Conservation (phyloP, 2,329 filamentous ascomycete genomes). For the Claviceps quebecensis region DNA sequence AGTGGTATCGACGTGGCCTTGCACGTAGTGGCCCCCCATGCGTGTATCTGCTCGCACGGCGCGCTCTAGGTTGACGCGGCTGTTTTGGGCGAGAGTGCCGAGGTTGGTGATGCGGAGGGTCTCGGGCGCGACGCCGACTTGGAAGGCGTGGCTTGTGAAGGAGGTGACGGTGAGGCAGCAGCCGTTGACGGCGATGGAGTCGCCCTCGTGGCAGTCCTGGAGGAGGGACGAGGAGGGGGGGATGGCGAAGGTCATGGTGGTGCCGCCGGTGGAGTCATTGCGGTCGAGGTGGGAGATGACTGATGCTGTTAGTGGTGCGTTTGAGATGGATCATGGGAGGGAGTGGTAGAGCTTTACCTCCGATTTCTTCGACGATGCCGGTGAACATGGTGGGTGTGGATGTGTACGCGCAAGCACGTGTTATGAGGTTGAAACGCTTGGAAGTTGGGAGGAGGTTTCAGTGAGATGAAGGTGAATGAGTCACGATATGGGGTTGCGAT, state of each 20-base stretch:
- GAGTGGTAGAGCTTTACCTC: constrained; percentile 48
- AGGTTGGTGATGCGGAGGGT: constrained; percentile 92
- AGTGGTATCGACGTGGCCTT: constrained; percentile 89
- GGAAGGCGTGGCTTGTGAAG: constrained; percentile 49
- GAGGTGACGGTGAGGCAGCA: constrained; percentile 80
- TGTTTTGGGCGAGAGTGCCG: constrained; percentile 52
- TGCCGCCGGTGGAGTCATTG: constrained; percentile 74
- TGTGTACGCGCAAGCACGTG: not conserved
- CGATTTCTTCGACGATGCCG: constrained; percentile 82
- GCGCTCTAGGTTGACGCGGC: constrained; percentile 80
- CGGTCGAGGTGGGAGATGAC: constrained; percentile 71
- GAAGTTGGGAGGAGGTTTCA: too few species aligned
- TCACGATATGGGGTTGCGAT: too few species aligned
- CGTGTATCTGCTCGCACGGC: constrained; percentile 82
- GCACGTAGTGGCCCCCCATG: constrained; percentile 97
- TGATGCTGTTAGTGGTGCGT: constrained; percentile 24
- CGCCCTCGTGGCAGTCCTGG: constrained; percentile 69
- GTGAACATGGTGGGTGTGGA: constrained; percentile 62
- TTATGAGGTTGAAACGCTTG: too few species aligned
- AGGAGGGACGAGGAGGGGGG: constrained; percentile 57
- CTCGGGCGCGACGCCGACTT: constrained; percentile 87
- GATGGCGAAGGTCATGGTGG: constrained; percentile 74
- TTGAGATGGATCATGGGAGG: not conserved
- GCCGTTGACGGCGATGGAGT: constrained; percentile 91
- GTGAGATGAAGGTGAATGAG: too few species aligned